Percentiles rank a stretch among this genome's conserved stretches.
Evolutionary conservation across 768 basidiomycete species (phyloP).

Genomic region (Zangia roseola): DNA sequence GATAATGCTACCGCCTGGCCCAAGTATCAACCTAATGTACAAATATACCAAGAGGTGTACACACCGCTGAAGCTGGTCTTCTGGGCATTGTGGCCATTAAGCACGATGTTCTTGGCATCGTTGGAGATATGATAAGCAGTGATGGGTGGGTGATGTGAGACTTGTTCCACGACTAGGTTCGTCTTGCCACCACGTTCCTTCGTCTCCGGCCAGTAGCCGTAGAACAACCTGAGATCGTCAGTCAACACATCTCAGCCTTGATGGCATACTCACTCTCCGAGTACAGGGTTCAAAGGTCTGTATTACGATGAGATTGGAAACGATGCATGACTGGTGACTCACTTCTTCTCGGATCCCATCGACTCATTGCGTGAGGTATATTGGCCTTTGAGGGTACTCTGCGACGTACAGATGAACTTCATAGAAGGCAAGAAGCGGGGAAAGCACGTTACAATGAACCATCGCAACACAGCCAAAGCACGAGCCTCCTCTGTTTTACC

Average conservation of each 20-base stretch:
- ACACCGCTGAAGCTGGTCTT: conserved; percentile 90
- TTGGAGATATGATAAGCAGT: conserved; percentile 90
- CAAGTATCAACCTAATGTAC: conserved; percentile 2
- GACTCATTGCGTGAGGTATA: conserved; percentile 94
- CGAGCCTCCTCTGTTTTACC: conserved; percentile 73
- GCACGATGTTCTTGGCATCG: conserved; percentile 65
- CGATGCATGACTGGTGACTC: conserved; percentile 22
- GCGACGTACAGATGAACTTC: conserved; percentile 5
- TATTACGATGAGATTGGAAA: conserved; percentile 10
- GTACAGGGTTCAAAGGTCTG: conserved; percentile 93
- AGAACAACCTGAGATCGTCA: conserved; percentile 62
- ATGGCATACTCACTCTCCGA: conserved; percentile 72
- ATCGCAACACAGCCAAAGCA: conserved; percentile 78
- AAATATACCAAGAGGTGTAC: not conserved
- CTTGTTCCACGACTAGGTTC: conserved; percentile 86
- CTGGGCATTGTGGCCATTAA: conserved; percentile 90
- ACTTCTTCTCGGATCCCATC: conserved; percentile 98
- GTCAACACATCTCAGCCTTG: not conserved
- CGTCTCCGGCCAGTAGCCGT: conserved; percentile 80
- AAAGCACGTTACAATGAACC: conserved; percentile 82
- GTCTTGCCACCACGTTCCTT: conserved; percentile 73
- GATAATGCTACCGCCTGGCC: conserved; percentile 63
- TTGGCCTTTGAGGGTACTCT: conserved; percentile 93
- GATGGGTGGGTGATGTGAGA: conserved; percentile 92
- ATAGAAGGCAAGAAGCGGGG: not conserved